Evolutionary conservation across 441 rosid genomes (phyloP).

Genomic region (Macaranga tanarius): DNA sequence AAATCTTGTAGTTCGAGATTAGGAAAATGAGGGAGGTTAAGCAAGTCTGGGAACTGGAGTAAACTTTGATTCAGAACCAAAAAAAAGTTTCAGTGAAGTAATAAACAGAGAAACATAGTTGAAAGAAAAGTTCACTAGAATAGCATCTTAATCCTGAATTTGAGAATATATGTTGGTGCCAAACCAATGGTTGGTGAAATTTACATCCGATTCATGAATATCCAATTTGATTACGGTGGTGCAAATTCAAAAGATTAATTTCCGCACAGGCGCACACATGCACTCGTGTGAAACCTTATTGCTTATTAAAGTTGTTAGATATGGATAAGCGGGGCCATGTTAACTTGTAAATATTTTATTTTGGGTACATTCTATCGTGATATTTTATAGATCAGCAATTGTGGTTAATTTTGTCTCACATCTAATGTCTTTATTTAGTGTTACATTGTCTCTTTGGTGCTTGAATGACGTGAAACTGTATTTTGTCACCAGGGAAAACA

Average conservation of each 20-base stretch:
- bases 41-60: background rate
- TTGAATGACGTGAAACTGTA: constrained; percentile 24
- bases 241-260: too few relatives aligned
- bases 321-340: background rate
- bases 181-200: background rate
- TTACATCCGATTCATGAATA: background rate
- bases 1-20: background rate
- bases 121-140: background rate
- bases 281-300: background rate
- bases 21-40: background rate
- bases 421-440: background rate
- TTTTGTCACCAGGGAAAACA: constrained; percentile 45
- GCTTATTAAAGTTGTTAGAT: background rate
- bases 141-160: background rate
- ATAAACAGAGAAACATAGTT: background rate
- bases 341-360: background rate
- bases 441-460: background rate
- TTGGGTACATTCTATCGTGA: background rate
- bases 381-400: background rate
- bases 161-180: too few relatives aligned
- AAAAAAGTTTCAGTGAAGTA: background rate
- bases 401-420: background rate
- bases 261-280: too few relatives aligned
- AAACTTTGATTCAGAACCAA: background rate
- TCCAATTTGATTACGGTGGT: too few relatives aligned